A percentile compares a stretch with the other conserved stretches of the same genome.
phyloP scores from a whole-genome alignment of 371 early-diverging fungal species.

The Smittium culicis region DNA sequence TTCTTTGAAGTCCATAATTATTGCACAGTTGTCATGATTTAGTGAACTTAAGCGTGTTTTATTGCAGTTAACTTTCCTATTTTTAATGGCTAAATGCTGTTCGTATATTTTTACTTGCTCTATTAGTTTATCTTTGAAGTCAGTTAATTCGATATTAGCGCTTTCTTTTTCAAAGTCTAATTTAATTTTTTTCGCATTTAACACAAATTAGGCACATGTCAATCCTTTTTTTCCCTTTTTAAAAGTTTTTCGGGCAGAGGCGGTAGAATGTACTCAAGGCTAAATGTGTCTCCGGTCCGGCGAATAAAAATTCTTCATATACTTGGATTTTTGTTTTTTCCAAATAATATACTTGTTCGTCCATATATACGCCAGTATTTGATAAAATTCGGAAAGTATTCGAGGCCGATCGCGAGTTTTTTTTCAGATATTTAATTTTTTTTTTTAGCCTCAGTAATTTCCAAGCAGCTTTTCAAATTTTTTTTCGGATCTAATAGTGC shows the following conservation, averaged over 20 bases:
- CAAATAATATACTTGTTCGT: not conserved
- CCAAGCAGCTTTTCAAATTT: not conserved
- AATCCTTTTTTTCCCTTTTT: not conserved
- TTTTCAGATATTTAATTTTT: not conserved
- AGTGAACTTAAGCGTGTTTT: not conserved
- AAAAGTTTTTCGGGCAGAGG: not conserved
- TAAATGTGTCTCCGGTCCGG: not conserved
- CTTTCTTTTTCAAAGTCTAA: not conserved
- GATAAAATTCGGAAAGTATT: not conserved
- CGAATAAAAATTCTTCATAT: not conserved
- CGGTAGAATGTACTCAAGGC: not conserved
- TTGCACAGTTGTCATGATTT: not conserved
- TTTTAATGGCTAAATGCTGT: not conserved
- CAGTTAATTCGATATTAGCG: not conserved
- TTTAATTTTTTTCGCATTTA: not conserved
- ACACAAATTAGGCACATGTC: not conserved
- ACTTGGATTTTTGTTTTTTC: not conserved
- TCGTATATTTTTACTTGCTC: not conserved
- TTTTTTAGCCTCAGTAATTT: not conserved
- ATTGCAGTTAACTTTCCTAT: not conserved
- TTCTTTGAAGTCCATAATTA: not conserved
- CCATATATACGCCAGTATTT: not conserved
- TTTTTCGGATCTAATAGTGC: not conserved
- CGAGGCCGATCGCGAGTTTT: not conserved
- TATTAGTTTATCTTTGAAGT: not conserved